A percentile compares a stretch with the other conserved stretches of the same genome.
These are phyloP conservation scores for Chrysoporthe austroafricana DNA, from an alignment of 2,329 filamentous ascomycete species.

Conservation along the genomic window DNA sequence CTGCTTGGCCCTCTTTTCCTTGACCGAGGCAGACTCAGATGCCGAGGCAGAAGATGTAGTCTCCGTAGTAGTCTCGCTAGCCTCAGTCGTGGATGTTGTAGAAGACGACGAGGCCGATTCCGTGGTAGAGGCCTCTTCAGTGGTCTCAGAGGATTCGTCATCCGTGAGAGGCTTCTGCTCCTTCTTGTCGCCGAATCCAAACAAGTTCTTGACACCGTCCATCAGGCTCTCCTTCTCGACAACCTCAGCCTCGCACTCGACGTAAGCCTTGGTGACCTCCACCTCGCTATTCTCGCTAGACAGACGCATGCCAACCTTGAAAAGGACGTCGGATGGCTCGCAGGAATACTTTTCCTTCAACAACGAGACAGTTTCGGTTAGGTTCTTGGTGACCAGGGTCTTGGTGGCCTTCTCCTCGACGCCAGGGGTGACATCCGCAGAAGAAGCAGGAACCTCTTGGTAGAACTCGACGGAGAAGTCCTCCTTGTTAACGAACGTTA, in stretches of 20 bases:
- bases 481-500: constrained; percentile 79
- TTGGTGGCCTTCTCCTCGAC: constrained; percentile 64
- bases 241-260: constrained; percentile 83
- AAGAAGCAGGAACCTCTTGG: constrained; percentile 63
- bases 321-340: constrained; percentile 73
- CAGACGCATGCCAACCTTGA: constrained; percentile 78
- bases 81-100: constrained; percentile 40
- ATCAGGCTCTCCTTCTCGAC: constrained; percentile 78
- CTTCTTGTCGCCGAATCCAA: constrained; percentile 92
- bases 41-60: constrained; percentile 48
- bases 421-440: constrained; percentile 44
- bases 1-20: constrained; percentile 63
- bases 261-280: constrained; percentile 72
- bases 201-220: constrained; percentile 93
- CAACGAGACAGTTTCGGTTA: constrained; percentile 80
- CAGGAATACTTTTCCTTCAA: constrained; percentile 82
- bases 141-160: constrained; percentile 52
- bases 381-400: constrained; percentile 76
- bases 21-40: constrained; percentile 54
- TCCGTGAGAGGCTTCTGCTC: constrained; percentile 76
- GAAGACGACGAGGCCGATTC: constrained; percentile 43
- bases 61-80: constrained; percentile 35
- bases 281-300: constrained; percentile 77
- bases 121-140: constrained; percentile 47
- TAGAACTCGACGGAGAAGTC: constrained; percentile 83